Conservation (phyloP, 805 yeast genomes). For the Kluyveromyces aestuarii region DNA sequence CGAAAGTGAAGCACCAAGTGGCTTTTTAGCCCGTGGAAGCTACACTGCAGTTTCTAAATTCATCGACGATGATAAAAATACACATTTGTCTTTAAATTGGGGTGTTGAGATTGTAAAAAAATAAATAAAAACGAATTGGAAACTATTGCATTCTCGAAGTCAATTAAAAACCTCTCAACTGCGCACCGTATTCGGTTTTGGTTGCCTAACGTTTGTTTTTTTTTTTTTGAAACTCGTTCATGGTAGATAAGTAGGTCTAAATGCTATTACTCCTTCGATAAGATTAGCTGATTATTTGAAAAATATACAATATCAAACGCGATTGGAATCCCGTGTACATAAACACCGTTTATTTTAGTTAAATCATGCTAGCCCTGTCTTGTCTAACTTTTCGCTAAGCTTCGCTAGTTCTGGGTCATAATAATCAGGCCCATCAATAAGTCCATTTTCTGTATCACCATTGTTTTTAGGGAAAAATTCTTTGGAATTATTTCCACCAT, state of each 20-base stretch:
- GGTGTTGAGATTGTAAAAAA: conserved; percentile 70
- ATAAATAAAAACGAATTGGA: conserved; percentile 8
- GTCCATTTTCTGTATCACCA: neutral
- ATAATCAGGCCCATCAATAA: neutral
- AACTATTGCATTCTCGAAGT: neutral
- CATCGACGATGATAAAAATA: conserved; percentile 74
- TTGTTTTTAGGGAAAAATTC: neutral
- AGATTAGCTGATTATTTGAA: neutral
- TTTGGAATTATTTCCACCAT: neutral
- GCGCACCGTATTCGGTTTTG: too few relatives aligned
- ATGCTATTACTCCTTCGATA: neutral
- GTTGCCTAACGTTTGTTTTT: too few relatives aligned
- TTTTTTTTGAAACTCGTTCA: neutral
- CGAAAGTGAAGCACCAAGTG: conserved; percentile 85
- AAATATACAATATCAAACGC: neutral
- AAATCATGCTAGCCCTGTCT: neutral
- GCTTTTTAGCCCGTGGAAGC: conserved; percentile 78
- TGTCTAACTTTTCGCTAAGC: neutral
- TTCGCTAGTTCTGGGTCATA: neutral
- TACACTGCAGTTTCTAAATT: conserved; percentile 77
- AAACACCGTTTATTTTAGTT: too few relatives aligned
- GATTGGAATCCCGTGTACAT: neutral
- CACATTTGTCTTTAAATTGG: conserved; percentile 76
- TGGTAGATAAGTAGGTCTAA: neutral
- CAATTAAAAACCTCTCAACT: too few relatives aligned